A percentile compares a stretch with the other conserved stretches of the same genome.
phyloP scores from a whole-genome alignment of 768 basidiomycete species.

The Suillus weaverae region DNA sequence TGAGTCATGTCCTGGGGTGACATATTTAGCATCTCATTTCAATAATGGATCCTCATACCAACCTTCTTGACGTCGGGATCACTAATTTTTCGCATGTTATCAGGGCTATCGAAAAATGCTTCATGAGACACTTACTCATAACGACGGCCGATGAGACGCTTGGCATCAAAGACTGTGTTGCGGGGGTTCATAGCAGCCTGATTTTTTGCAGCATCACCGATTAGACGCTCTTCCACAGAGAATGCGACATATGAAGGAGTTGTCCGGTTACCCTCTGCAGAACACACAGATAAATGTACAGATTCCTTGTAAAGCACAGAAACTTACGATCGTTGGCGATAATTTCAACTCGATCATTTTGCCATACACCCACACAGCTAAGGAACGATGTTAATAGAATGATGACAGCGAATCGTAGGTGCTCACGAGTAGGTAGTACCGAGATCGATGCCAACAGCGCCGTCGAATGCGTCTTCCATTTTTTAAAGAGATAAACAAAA shows the following conservation, averaged over 20 bases:
- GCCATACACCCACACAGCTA: constrained; percentile 99
- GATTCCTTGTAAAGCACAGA: constrained; percentile 3
- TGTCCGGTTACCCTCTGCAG: constrained; percentile 92
- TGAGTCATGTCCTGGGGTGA: constrained; percentile 80
- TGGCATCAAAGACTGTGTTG: constrained; percentile 99
- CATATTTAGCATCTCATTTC: constrained; percentile 5
- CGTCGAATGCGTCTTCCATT: constrained; percentile 93
- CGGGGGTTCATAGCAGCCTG: constrained; percentile 99
- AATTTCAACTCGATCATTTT: constrained; percentile 99
- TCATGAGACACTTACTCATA: constrained; percentile 67
- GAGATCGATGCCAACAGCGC: constrained; percentile 95
- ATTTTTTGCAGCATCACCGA: constrained; percentile 98
- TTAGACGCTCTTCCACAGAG: constrained; percentile 92
- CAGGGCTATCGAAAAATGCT: constrained; percentile 6
- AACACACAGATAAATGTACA: constrained; percentile 4
- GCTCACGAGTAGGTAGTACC: constrained; percentile 96
- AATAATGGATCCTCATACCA: constrained; percentile 1
- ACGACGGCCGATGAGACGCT: constrained; percentile 96
- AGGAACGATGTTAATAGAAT: constrained; percentile 21
- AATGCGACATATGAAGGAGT: constrained; percentile 99
- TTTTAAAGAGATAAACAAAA: constrained; percentile 39
- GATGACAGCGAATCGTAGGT: constrained; percentile 6
- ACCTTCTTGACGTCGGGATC: constrained; percentile 94
- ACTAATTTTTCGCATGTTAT: constrained; percentile 36
- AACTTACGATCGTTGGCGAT: constrained; percentile 91